A percentile compares a stretch with the other conserved stretches of the same genome.
Conservation (phyloP, 169 alveolate genomes). For the Plasmodium malariae region DNA sequence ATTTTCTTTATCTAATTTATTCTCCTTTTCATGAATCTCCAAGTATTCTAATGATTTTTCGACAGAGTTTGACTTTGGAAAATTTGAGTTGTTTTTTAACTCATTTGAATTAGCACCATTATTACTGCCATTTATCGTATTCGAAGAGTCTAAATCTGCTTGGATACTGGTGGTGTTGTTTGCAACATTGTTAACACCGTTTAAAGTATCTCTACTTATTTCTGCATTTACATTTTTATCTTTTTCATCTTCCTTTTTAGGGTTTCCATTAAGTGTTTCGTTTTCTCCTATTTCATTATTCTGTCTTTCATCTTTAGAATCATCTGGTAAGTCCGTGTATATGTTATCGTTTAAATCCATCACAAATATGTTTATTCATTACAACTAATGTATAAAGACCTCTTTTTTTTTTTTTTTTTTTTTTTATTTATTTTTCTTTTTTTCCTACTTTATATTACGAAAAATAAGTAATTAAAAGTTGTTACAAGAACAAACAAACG, state of each 20-base stretch:
- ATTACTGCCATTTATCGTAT: conserved; percentile 4
- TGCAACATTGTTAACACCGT: conserved; percentile 45
- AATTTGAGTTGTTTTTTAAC: not conserved
- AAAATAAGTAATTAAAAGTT: conserved; percentile 24
- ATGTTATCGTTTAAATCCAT: conserved; percentile 58
- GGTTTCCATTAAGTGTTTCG: conserved; percentile 24
- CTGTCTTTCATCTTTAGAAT: conserved; percentile 58
- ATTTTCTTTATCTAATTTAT: conserved; percentile 23
- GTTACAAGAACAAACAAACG: conserved; percentile 16
- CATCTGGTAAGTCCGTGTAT: conserved; percentile 21
- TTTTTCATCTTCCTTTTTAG: conserved; percentile 18
- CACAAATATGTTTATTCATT: conserved; percentile 30
- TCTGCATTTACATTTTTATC: conserved; percentile 26
- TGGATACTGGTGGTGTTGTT: not conserved
- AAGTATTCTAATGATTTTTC: conserved; percentile 9
- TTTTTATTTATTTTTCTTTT: not conserved
- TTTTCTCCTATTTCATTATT: conserved; percentile 3
- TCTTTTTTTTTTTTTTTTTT: conserved; percentile 24
- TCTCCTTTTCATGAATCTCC: not conserved
- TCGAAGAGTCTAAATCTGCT: conserved; percentile 7
- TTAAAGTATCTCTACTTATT: conserved; percentile 4
- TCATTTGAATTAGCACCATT: conserved; percentile 17
- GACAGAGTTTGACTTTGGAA: not conserved
- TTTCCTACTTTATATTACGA: not conserved
- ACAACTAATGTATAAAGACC: conserved; percentile 21